Base-by-base conservation (phyloP, 257 asterid genomes). In the Penstemon eatonii region DNA sequence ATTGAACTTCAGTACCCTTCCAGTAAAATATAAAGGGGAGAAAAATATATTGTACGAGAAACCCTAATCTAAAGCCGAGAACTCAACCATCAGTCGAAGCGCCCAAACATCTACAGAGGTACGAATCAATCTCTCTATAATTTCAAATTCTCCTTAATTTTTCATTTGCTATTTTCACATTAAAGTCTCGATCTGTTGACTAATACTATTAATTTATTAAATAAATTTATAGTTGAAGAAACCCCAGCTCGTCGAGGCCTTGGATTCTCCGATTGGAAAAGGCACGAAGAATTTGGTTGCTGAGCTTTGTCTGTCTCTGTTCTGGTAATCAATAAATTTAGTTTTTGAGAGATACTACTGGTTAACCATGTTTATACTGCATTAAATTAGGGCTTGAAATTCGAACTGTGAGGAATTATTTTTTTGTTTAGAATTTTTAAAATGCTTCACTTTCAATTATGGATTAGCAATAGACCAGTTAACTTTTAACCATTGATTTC, bases 31-130 rank as follows among this genome's bases (percentile, higher is more conserved):
- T 40, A 15, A 66, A n/a, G n/a, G n/a, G n/a, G 61, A 38, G 0
- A 12, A 41, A 5, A 36, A 10, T 73, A 78, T 51, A 68, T 51
- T 39, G 8, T 3, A 11, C 18, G 56, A 36, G 6, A 54, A 65
- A 73, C 76, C 83, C 74, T 78, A 73, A 61, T 57, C 44, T 50
- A 53, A 55, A 7, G 60, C 39, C 37, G 38, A 55, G 36, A 55
- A 55, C 60, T 55, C 40, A 44, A 58, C 38, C 4, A 8, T 50
- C 3, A 49, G 47, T 59, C 25, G 56, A 55, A 50, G 73, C 80
- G 75, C 72, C 74, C 75, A 70, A 63, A 18, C 44, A n/a, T 37
- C 69, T 13, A 18, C 67, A 46, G 44, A 75, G 80, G 83, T 79
- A 63, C 49, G 58, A n/a, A 49, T 55, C 25, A 51, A 53, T 56